phyloP scores from a whole-genome alignment of 2,329 filamentous ascomycete genomes.

The Lomentospora prolificans region DNA sequence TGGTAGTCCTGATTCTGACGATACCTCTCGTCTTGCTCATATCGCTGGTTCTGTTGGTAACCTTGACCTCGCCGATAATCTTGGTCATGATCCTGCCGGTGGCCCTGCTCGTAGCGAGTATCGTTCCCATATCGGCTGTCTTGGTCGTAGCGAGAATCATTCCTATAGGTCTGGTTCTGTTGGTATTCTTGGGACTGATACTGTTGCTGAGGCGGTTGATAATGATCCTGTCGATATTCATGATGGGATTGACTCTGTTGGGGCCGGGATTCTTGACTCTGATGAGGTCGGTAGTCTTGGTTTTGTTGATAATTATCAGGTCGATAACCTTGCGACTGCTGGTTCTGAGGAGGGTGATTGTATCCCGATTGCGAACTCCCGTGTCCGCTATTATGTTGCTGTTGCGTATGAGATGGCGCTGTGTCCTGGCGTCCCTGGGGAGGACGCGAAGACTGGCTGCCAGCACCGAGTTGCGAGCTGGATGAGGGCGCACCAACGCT shows the following conservation, averaged over 20 bases:
- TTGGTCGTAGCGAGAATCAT: not conserved
- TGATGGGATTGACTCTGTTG: too few species aligned
- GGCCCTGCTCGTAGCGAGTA: slow-evolving; percentile 10
- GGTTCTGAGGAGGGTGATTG: slow-evolving; percentile 12
- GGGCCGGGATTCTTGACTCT: too few species aligned
- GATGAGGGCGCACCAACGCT: slow-evolving; percentile 28
- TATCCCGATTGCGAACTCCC: slow-evolving; percentile 17
- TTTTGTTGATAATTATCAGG: slow-evolving; percentile 14
- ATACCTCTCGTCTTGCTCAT: not conserved
- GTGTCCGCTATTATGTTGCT: not conserved
- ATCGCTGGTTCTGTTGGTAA: not conserved
- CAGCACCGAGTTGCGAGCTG: slow-evolving; percentile 22
- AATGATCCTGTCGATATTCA: not conserved
- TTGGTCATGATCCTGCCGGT: slow-evolving; percentile 12
- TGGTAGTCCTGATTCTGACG: not conserved
- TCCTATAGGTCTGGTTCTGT: slow-evolving; percentile 11
- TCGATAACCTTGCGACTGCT: slow-evolving; percentile 3
- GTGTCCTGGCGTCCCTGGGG: slow-evolving; percentile 14
- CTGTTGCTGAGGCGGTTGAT: slow-evolving; percentile 14
- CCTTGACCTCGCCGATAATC: slow-evolving; percentile 4
- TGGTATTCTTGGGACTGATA: slow-evolving; percentile 7
- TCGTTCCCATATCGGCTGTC: not conserved
- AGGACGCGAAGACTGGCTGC: slow-evolving; percentile 17
- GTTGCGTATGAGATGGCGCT: not conserved
- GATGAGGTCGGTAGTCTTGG: slow-evolving; percentile 6